Evolutionary conservation across 257 asterid species (phyloP), one percentile per base, ranked within the genome.

Genomic region (Ballota nigra): DNA sequence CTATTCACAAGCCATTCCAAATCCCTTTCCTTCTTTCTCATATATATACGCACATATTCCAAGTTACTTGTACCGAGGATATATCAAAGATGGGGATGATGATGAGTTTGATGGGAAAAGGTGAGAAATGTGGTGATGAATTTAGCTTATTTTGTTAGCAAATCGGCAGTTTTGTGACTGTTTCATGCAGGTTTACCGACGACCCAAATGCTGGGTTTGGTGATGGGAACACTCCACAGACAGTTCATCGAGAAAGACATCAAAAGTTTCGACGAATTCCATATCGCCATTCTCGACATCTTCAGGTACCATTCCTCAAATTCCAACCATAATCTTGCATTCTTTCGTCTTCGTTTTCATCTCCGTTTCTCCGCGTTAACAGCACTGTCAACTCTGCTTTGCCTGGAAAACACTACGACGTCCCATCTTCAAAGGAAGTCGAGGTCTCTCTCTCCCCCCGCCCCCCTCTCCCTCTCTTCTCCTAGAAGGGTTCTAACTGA

Each of bases 401-500:
- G 80, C 98, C 98, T 23, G 96, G 98, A 9, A 92, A 90, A 83
- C 97, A 93, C 56, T 88, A 86, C 20, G 86, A 86, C 69, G 88
- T 68, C 36, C 98, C 97, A 28, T 74, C 87, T 8, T 65, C 53
- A 4, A 40, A 82, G 23, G 87, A 87, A 45, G 79, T 93, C 41
- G 66, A 86, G 97, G 97, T 90, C 60, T 45, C 53, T 70, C 76
- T 62, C 84, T 66, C 73, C 63, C 81, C 53, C 74, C 28, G 68
- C 36, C 66, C 40, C 63, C 31, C 51, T n/a, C 47, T 12, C 6
- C 19, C 66, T 1, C 53, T 2, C 34, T 2, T 0, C 72, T 45
- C n/a, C 15, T n/a, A 16, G 11, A 20, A 18, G 59, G 19, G 13
- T 22, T 33, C 71, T 76, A 67, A 80, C 72, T n/a, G 68, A 59